Evolutionary conservation across 2,329 filamentous ascomycete species (phyloP), one percentile per base, ranked within the genome.

Genomic region (Nothopassalora personata): DNA sequence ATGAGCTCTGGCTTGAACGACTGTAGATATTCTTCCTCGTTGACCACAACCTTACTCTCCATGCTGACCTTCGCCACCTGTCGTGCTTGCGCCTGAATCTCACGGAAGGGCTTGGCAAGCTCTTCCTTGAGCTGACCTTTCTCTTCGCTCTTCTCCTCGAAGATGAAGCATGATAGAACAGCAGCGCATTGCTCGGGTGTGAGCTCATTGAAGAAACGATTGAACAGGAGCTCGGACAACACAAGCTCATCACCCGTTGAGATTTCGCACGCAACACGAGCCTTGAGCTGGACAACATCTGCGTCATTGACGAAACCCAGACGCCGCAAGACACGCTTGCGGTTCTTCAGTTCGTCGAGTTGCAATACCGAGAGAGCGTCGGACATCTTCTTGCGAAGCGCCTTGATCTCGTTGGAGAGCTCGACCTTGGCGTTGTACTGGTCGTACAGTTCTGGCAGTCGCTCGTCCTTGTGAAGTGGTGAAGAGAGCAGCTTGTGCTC

Each of bases 161-260:
- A 97, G 65, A 99, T 94, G 77, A 99, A 97, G 71, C 90, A 92
- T 68, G 90, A 95, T 60, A 99, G 81, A 5, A 92, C 85, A 0
- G 93, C 84, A 1, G 94, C 94, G 68, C 88, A 90, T 65, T 93
- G 83, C 74, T 97, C 93, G 0, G 94, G 91, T 0, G 86, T 86
- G 47, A 97, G 79, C 71, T 97, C 92, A 72, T 97, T 99, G 83
- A 99, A 99, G 81, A 97, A 97, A 43, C 92, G 86, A 74, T 97
- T 95, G 76, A 99, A 97, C 0, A 99, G 83, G 30, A 99, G 81
- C 75, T 99, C 94, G 11, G 90, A 91, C 5, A 99, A 83, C 64
- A 99, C 86, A 46, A 99, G 81, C 73, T 99, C 95, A 70, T 99
- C 94, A 36, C 93, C 94, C 0, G 93, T 96, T 63, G 91, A 96